Evolutionary conservation across 2,329 filamentous ascomycete species (phyloP).

Genomic region (Colletotrichum sp.): DNA sequence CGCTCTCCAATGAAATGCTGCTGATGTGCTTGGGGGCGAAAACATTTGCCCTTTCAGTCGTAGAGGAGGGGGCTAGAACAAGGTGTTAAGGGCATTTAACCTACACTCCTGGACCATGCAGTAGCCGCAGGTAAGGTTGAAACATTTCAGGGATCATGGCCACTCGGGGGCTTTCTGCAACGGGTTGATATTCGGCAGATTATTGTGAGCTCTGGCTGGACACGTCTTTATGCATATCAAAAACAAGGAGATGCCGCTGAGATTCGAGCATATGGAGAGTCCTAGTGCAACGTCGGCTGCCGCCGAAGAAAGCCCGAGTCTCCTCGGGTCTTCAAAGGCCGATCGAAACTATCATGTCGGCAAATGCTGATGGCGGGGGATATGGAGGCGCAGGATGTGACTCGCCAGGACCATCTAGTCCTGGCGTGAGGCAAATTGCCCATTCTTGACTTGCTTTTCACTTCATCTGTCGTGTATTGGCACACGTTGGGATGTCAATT

Average conservation of each 20-base stretch:
- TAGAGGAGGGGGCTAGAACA: not conserved
- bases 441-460: not conserved
- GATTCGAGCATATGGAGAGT: not conserved
- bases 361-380: not conserved
- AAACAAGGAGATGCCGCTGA: not conserved
- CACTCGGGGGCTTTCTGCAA: not conserved
- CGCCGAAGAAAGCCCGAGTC: not conserved
- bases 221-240: not conserved
- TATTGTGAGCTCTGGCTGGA: not conserved
- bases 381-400: not conserved
- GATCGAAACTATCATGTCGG: not conserved
- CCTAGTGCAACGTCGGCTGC: not conserved
- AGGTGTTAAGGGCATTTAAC: not conserved
- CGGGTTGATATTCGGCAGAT: not conserved
- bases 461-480: not conserved
- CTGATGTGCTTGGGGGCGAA: not conserved
- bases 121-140: not conserved
- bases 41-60: not conserved
- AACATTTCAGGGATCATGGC: conserved; percentile 3
- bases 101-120: not conserved
- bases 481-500: not conserved
- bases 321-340: not conserved
- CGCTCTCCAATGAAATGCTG: not conserved
- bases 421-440: not conserved
- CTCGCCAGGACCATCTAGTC: not conserved